Evolutionary conservation across 1,284 basidiomycete genomes (phyloP), one percentile per base, ranked within the genome.

Genomic region (Cutaneotrichosporon spelunceum): DNA sequence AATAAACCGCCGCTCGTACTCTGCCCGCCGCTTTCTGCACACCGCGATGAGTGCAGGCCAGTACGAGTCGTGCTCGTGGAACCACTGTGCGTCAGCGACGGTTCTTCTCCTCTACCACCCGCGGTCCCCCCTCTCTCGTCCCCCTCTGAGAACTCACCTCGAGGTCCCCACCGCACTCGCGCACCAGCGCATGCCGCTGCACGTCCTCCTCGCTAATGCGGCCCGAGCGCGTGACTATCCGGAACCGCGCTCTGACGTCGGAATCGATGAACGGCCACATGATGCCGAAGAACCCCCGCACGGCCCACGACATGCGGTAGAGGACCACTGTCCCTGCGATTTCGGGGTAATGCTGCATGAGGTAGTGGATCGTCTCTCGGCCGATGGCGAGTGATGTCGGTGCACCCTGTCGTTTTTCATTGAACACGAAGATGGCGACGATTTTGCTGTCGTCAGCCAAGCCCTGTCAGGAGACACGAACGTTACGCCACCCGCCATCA

Each of bases 191-290:
- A 13, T 57, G 60, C n/a, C 55, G 34, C 8, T 61, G 59, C 13
- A 74, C 61, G 8, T 66, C 65, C 1, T 68, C 70, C 1, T 66
- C 63, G n/a, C 64, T 63, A 14, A 71, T 56, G 19, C 69, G 26
- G 50, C 66, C 65, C 42, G 61, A 50, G 11, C 66, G 69, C 6
- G 53, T 53, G 30, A 55, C 66, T 29, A 76, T 70, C 24, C 60
- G 63, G 57, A 73, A 68, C 54, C 75, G 74, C 30, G 60, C 39
- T 56, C 70, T 70, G 4, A 73, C 75, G 14, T 61, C 57, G 1
- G 74, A 64, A 60, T 78, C 77, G 61, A 77, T 71, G 50, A 78
- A 77, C 26, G 73, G 73, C 71, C 74, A 75, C 66, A 75, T 70
- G 50, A 73, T 59, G 53, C 71, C 70, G 50, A 77, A 66, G 55